Evolutionary conservation across 129 eudicot species (phyloP).

Genomic region (Silybum marianum): DNA sequence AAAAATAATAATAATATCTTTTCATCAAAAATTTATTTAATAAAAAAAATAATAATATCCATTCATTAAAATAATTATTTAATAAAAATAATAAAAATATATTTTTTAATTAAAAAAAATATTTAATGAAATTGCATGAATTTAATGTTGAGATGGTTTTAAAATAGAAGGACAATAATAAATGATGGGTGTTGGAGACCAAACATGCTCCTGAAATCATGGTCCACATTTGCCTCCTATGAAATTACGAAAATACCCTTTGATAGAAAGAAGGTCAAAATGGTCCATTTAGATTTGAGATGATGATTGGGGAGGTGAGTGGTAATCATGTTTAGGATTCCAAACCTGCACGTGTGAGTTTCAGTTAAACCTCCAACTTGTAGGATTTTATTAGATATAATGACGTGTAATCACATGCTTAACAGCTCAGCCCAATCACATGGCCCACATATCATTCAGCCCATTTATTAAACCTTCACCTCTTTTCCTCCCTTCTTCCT

Average conservation of each 20-base stretch:
- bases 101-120: too few species aligned
- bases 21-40: too few species aligned
- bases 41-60: too few species aligned
- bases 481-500: neutral
- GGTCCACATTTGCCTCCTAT: conserved; percentile 20
- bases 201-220: conserved; percentile 19
- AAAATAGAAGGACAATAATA: neutral
- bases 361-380: conserved; percentile 40
- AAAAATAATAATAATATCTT: neutral
- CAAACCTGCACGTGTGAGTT: conserved; percentile 33
- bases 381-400: conserved; percentile 30
- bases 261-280: conserved; percentile 10
- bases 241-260: conserved; percentile 24
- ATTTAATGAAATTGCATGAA: neutral
- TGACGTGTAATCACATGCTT: conserved; percentile 47
- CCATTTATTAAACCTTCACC: conserved; percentile 6
- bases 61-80: neutral
- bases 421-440: conserved; percentile 46
- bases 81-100: too few species aligned
- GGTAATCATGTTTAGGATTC: conserved; percentile 36
- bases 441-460: conserved; percentile 41
- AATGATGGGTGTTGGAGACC: conserved; percentile 3
- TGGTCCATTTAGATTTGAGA: conserved; percentile 25
- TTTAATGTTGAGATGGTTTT: neutral
- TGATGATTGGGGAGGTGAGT: conserved; percentile 27